Evolutionary conservation across 148 eudicot species (phyloP).

Genomic region (Beta vulgaris): DNA sequence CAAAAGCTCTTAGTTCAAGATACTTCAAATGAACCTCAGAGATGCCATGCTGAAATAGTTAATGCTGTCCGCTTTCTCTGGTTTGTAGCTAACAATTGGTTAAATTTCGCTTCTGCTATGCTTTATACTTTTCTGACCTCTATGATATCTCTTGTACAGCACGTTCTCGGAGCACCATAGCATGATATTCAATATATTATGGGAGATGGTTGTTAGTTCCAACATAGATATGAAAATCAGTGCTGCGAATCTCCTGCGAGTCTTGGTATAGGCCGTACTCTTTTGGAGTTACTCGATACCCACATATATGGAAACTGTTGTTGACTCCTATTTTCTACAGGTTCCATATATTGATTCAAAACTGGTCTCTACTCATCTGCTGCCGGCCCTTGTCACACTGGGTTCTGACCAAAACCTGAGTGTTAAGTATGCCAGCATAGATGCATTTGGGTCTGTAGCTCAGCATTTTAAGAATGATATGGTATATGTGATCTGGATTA

Average conservation of each 20-base stretch:
- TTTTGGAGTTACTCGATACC: neutral
- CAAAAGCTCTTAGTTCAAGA: conserved; percentile 59
- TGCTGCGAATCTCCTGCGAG: conserved; percentile 85
- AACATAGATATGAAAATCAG: conserved; percentile 65
- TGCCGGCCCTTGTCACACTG: conserved; percentile 96
- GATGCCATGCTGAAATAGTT: conserved; percentile 48
- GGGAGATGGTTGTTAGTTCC: conserved; percentile 99
- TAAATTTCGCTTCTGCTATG: conserved; percentile 10
- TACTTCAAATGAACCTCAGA: conserved; percentile 47
- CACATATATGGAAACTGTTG: neutral
- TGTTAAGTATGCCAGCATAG: conserved; percentile 90
- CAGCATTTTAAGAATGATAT: conserved; percentile 86
- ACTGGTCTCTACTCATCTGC: conserved; percentile 76
- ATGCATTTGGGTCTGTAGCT: conserved; percentile 97
- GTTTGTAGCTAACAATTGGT: conserved; percentile 33
- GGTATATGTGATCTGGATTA: conserved; percentile 40
- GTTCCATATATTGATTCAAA: conserved; percentile 89
- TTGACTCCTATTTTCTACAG: conserved; percentile 32
- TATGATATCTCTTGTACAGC: conserved; percentile 40
- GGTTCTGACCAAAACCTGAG: conserved; percentile 89
- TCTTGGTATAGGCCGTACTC: conserved; percentile 53
- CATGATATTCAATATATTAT: conserved; percentile 73
- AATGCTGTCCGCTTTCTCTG: conserved; percentile 85
- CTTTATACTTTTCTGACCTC: conserved; percentile 13
- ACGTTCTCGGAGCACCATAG: conserved; percentile 68